Percentiles rank a stretch among this genome's conserved stretches.
phyloP scores from a whole-genome alignment of 2,329 filamentous ascomycete species.

The Fusarium odoratissimum region DNA sequence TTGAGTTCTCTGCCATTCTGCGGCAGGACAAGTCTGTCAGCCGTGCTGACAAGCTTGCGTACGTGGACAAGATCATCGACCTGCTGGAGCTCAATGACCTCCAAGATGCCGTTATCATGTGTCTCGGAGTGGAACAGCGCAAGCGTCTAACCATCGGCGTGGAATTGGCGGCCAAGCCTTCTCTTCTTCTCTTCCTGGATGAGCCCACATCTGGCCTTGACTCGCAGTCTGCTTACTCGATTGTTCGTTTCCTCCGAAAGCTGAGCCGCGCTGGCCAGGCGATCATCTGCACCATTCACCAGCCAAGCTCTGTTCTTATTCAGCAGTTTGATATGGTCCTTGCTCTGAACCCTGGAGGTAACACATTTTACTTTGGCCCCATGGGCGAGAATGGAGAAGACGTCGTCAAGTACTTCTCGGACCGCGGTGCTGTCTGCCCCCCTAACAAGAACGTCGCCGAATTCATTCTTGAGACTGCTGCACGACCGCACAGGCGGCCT shows the following conservation, averaged over 20 bases:
- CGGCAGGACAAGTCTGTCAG: slow-evolving; percentile 67
- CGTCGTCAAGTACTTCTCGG: slow-evolving; percentile 64
- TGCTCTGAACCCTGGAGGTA: slow-evolving; percentile 62
- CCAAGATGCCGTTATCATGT: slow-evolving; percentile 69
- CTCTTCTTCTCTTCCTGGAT: slow-evolving; percentile 70
- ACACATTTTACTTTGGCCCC: slow-evolving; percentile 65
- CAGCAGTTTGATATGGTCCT: slow-evolving; percentile 66
- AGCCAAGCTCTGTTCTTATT: slow-evolving; percentile 65
- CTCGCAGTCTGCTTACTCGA: slow-evolving; percentile 66
- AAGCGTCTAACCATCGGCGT: slow-evolving; percentile 66
- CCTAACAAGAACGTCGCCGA: slow-evolving; percentile 63
- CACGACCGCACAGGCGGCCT: slow-evolving; percentile 48
- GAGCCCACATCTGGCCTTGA: slow-evolving; percentile 69
- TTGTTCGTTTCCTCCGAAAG: slow-evolving; percentile 68
- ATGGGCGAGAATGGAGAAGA: slow-evolving; percentile 59
- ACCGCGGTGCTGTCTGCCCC: slow-evolving; percentile 74
- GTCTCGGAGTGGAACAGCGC: slow-evolving; percentile 67
- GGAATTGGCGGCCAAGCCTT: slow-evolving; percentile 64
- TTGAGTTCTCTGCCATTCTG: slow-evolving; percentile 73
- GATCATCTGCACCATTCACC: slow-evolving; percentile 69
- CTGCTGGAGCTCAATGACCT: slow-evolving; percentile 73
- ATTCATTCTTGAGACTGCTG: slow-evolving; percentile 60
- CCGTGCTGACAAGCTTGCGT: slow-evolving; percentile 70
- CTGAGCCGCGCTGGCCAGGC: slow-evolving; percentile 68
- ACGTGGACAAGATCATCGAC: slow-evolving; percentile 73